Evolutionary conservation across 805 yeast genomes (phyloP), one percentile per base, ranked within the genome.

Genomic region (Sugiyamaella floridensis): DNA sequence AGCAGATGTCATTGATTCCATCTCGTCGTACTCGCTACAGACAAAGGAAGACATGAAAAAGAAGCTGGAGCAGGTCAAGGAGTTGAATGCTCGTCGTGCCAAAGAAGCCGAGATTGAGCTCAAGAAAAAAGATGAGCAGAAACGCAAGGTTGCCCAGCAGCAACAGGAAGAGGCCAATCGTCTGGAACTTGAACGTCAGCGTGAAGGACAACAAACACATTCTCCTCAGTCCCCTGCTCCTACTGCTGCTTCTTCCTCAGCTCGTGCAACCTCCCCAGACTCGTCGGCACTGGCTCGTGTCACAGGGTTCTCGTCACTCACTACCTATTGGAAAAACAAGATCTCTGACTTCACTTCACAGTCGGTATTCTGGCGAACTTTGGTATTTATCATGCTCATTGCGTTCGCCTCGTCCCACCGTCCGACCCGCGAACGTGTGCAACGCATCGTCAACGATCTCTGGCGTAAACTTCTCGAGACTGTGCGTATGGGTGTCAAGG

Each of bases 401-500:
- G 44, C 51, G 11, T 49, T 60, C 29, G 45, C 59, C 10, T 46
- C 51, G 8, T 44, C 58, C 1, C 53, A 52, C 18, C 49, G 54
- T 14, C 34, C 22, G 1, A 28, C 53, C 4, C 44, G 58, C 16
- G 40, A 19, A 10, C 46, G 55, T n/a, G 42, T 53, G 10, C 48
- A 19, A 11, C 47, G 53, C 20, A 18, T 47, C 9, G 11, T 54
- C 11, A 37, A 29, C 18, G 34, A n/a, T 11, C 16, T 57, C 7
- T 56, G 58, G 58, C 40, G 52, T 5, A 58, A 52, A 45, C 40
- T 57, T 10, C n/a, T 48, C 11, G 50, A 52, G 14, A 59, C 63
- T 6, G 28, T 53, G 5, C 48, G 55, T 20, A 59, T 59, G 63
- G 63, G 61, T 9, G 40, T 58, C 12, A 59, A 59, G 45, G 63